Evolutionary conservation across 805 yeast genomes (phyloP), one percentile per base, ranked within the genome.

Genomic region (Hanseniaspora lachancei): DNA sequence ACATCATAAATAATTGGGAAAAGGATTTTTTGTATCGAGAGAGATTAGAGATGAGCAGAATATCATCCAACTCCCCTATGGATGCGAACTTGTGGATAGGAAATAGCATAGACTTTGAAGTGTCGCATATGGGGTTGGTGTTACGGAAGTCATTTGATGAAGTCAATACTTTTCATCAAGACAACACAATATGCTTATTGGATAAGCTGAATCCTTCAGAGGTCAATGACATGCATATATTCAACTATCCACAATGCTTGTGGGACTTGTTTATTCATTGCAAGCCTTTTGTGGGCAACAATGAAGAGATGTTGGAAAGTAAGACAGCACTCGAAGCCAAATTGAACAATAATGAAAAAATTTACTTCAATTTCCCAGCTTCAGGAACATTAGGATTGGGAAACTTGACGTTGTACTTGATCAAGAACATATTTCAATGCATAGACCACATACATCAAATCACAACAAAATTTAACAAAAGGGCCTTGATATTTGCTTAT

Each of bases 301-400:
- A 24, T 16, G 44, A 24, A 29, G n/a, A 74, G 75, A 60, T 84
- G 89, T 64, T 76, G 75, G 57, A 84, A 78, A 29, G 79, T 7
- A 40, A 49, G 10, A 35, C 4, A 5, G 20, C 36, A 8, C 44
- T 55, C n/a, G 40, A 49, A 20, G 43, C 40, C 15, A 20, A 23
- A 7, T 20, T 55, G 18, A n/a, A 39, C 5, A 21, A 44, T 6
- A 21, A 41, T 9, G 23, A 42, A 18, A 57, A 58, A 4, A 63
- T 70, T 1, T 60, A 67, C 46, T 60, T 84, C n/a, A 77, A 77
- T 50, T 86, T 87, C 67, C 96, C 96, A 0, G 82, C 95, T 1
- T 82, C 95, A 0, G 96, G 96, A 0, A 79, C 93, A 0, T 71
- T 89, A 21, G 84, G 91, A 0, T 67, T 88, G 43, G 91, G 93